These are phyloP conservation scores for Mortierella sp. DNA, from an alignment of 371 early-diverging fungal genomes.

Conservation along the genomic window DNA sequence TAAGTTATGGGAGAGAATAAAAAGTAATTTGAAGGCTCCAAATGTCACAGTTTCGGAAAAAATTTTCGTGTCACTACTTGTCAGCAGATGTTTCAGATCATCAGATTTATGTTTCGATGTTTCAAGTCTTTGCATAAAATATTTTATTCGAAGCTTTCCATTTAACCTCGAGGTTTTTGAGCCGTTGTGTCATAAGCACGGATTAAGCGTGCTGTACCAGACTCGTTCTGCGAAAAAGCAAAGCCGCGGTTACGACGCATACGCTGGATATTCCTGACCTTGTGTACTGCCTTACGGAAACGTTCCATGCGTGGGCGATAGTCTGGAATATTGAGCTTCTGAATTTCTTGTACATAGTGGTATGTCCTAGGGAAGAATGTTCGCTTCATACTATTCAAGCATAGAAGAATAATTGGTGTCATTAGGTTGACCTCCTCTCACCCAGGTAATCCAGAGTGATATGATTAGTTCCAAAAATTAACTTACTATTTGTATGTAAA, in stretches of 20 bases:
- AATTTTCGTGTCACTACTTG: not conserved
- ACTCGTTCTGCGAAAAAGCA: slow-evolving; percentile 98
- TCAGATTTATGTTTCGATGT: too few relatives aligned
- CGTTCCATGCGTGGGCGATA: slow-evolving; percentile 96
- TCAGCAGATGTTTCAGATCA: too few relatives aligned
- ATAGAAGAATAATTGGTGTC: not conserved
- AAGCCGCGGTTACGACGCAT: slow-evolving; percentile 94
- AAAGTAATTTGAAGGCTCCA: too few relatives aligned
- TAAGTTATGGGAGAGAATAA: too few relatives aligned
- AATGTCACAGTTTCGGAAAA: too few relatives aligned
- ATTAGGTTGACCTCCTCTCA: not conserved
- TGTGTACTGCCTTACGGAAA: slow-evolving; percentile 97
- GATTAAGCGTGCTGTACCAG: slow-evolving; percentile 95
- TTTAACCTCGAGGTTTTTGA: slow-evolving; percentile 77
- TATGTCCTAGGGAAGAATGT: slow-evolving; percentile 86
- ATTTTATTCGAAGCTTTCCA: too few relatives aligned
- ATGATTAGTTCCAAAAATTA: too few relatives aligned
- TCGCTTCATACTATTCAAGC: slow-evolving; percentile 75
- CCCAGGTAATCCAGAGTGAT: too few relatives aligned
- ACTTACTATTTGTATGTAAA: slow-evolving; percentile 94
- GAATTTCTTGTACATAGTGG: slow-evolving; percentile 98
- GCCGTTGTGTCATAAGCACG: slow-evolving; percentile 97
- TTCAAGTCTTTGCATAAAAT: too few relatives aligned
- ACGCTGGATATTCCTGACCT: slow-evolving; percentile 94
- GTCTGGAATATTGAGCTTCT: slow-evolving; percentile 97